Conservation (phyloP, 352 stramenopile genomes). For the Pythium pyrilobum region DNA sequence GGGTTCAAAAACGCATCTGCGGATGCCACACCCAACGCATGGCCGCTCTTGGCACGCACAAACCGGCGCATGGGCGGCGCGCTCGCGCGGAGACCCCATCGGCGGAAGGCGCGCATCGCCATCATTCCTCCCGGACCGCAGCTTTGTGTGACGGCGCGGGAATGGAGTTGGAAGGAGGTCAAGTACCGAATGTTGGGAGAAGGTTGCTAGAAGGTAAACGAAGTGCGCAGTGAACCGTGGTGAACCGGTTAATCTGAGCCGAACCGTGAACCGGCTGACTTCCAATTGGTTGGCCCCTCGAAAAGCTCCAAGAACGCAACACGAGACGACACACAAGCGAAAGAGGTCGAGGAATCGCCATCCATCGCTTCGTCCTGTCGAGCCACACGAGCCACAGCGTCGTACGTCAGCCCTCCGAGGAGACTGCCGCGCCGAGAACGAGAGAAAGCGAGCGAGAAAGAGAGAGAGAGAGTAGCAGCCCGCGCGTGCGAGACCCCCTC, state of each 20-base stretch:
- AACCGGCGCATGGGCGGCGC: neutral
- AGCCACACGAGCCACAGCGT: no score
- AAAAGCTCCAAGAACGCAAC: constrained; percentile 9
- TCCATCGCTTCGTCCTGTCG: no score
- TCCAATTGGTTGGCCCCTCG: constrained; percentile 19
- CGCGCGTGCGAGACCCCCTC: neutral
- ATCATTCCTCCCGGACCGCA: no score
- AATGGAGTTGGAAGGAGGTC: neutral
- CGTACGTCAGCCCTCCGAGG: neutral
- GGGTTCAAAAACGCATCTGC: constrained; percentile 30
- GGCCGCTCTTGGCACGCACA: neutral
- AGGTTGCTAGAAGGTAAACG: neutral
- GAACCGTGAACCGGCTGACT: constrained; percentile 13
- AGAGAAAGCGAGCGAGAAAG: neutral
- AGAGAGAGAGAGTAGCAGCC: neutral
- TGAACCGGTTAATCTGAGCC: constrained; percentile 3
- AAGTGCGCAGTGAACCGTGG: neutral
- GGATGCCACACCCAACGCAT: constrained; percentile 23
- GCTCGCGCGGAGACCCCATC: neutral
- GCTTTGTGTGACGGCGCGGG: no score
- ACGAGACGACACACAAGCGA: neutral
- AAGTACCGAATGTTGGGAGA: constrained; percentile 7
- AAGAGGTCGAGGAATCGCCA: no score
- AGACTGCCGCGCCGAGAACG: neutral
- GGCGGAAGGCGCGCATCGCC: constrained; percentile 2